Conservation (phyloP, 2,329 filamentous ascomycete genomes). For the Kalmusia sp. region DNA sequence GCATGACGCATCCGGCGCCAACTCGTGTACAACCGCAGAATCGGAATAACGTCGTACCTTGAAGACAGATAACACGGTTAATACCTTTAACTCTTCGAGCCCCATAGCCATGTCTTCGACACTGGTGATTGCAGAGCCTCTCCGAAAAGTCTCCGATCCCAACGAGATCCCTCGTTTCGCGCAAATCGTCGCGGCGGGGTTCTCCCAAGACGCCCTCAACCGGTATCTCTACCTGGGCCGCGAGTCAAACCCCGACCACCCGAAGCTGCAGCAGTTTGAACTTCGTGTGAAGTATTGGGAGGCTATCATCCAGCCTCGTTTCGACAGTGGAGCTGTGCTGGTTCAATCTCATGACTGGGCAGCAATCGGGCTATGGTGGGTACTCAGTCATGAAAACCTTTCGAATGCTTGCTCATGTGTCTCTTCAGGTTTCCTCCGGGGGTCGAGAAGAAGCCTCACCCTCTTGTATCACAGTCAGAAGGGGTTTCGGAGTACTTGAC, state of each 20-base stretch:
- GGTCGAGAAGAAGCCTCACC: constrained; percentile 2
- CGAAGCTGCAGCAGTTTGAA: constrained; percentile 3
- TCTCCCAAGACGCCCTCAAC: constrained; percentile 6
- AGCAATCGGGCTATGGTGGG: constrained; percentile 2
- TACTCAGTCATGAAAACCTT: background rate
- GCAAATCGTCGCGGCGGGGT: background rate
- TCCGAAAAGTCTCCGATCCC: constrained; percentile 1
- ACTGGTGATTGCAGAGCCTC: background rate
- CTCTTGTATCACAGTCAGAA: background rate
- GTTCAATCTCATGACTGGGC: constrained; percentile 8
- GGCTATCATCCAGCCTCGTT: constrained; percentile 2
- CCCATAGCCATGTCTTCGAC: background rate
- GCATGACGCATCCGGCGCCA: background rate
- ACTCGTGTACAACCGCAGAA: background rate
- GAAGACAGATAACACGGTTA: no score
- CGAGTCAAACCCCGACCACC: constrained; percentile 5
- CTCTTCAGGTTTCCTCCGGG: constrained; percentile 7
- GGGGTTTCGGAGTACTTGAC: constrained; percentile 1
- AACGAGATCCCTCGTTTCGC: constrained; percentile 1
- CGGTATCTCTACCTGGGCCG: constrained; percentile 7
- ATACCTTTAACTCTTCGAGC: background rate
- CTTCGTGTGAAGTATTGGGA: constrained; percentile 4
- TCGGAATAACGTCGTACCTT: background rate
- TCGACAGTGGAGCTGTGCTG: constrained; percentile 1
- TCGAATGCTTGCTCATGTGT: no score